Base-by-base conservation (phyloP, 345 rosid species). In the Populus davidiana region DNA sequence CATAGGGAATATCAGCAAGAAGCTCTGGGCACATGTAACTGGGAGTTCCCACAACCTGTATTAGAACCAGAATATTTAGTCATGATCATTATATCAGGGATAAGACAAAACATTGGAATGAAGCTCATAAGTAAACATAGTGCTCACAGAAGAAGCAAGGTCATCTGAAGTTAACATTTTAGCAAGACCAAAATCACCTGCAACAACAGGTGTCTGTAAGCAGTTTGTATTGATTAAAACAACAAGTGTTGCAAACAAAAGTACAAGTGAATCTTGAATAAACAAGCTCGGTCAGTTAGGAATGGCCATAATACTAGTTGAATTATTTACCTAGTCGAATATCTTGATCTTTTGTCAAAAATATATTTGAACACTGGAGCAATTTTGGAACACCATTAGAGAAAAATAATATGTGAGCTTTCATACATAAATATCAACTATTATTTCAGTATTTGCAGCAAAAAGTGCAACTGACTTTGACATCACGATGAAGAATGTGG, bases 21-120 rank as follows among this genome's bases (percentile, higher is more conserved):
- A 96, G 94, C 88, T 96, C 99, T 2, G 99, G 99, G 79, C 99
- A 96, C 99, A 96, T 96, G 86, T 96, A 93, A 82, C 98, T 96
- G 64, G 99, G 99, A 66, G 99, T 96, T 85, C 99, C 99, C 85
- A 96, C 99, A 63, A 96, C 99, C 99, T 56, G 82, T 56, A 43
- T 67, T 67, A 75, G 50, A 43, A 73, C 69, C 56, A 78, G 35
- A 70, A 77, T 71, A 43, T 43, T 10, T 43, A 61, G 21, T 14
- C 17, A 41, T 69, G 43, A 64, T 64, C 18, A 80, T 31, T 65
- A 63, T 14, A 33, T 74, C 59, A 61, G 69, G 49, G 59, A 75
- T 63, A 39, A n/a, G 23, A 67, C 16, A 44, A 49, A 73, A 68
- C 61, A 67, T 50, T n/a, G 73, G 68, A 77, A 52, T 75, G 18